A percentile compares a stretch with the other conserved stretches of the same genome.
Conservation (phyloP, 768 basidiomycete species). For the Suillus weaverae region DNA sequence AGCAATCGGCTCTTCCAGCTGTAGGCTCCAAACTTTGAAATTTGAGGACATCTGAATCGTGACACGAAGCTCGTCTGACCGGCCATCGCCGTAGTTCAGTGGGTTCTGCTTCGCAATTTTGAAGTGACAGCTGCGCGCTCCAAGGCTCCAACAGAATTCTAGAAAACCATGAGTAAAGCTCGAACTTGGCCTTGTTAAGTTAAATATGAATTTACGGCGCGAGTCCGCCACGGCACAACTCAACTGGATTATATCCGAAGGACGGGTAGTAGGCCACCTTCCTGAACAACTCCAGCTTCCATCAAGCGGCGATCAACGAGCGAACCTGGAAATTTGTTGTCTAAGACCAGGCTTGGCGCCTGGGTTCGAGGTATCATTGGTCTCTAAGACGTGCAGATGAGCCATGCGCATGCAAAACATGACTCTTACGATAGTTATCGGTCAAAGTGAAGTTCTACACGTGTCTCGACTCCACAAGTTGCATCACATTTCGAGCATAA, state of each 20-base stretch:
- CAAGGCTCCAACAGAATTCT: neutral
- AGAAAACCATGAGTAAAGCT: neutral
- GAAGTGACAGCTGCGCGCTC: neutral
- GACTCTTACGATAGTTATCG: neutral
- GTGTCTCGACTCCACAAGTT: neutral
- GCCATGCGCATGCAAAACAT: neutral
- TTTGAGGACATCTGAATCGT: neutral
- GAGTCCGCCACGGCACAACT: neutral
- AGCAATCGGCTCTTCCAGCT: neutral
- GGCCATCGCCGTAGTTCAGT: neutral
- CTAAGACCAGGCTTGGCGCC: neutral
- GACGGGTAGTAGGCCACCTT: neutral
- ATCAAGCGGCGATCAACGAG: neutral
- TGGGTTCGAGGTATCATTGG: neutral
- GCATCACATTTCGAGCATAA: neutral
- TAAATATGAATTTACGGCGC: neutral
- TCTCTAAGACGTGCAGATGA: neutral
- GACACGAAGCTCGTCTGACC: neutral
- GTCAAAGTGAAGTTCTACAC: neutral
- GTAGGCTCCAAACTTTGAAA: neutral
- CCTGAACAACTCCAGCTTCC: neutral
- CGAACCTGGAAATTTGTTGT: neutral
- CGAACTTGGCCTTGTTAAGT: neutral
- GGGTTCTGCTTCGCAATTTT: neutral
- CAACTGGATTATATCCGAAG: neutral